phyloP scores from a whole-genome alignment of 345 rosid species.

The Linum usitatissimum region DNA sequence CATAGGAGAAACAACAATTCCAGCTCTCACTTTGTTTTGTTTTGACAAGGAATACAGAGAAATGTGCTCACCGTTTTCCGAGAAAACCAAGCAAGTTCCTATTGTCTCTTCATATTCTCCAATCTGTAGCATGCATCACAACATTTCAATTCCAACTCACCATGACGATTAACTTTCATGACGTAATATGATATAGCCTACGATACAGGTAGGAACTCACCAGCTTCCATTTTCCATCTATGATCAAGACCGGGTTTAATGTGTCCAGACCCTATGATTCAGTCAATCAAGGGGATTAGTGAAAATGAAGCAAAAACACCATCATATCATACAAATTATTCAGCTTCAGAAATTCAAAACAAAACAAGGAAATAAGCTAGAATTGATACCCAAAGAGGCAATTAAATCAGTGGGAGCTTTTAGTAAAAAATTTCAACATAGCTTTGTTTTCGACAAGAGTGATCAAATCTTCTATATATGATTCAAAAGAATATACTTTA shows the following conservation, averaged over 20 bases:
- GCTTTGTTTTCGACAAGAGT: not conserved
- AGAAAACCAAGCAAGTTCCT: constrained; percentile 44
- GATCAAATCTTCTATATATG: too few species aligned
- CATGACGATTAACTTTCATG: not conserved
- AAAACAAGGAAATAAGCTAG: not conserved
- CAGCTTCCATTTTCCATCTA: constrained; percentile 42
- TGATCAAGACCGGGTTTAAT: constrained; percentile 36
- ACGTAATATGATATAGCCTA: not conserved
- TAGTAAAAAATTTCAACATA: not conserved
- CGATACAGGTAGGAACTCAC: constrained; percentile 24
- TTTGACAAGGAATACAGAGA: too few species aligned
- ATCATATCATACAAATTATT: not conserved
- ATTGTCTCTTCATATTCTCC: constrained; percentile 54
- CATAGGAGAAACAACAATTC: too few species aligned
- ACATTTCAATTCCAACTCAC: not conserved
- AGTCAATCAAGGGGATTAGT: not conserved
- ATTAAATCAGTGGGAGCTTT: not conserved
- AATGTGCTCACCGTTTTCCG: constrained; percentile 31
- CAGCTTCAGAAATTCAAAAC: too few species aligned
- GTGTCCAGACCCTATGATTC: constrained; percentile 48
- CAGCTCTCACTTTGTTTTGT: too few species aligned
- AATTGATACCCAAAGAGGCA: not conserved
- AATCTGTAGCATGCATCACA: constrained; percentile 23
- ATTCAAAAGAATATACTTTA: too few species aligned
- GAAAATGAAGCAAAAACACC: not conserved